These are phyloP conservation scores for Fusarium sp. DNA, from an alignment of 2,329 filamentous ascomycete species.

Conservation along the genomic window DNA sequence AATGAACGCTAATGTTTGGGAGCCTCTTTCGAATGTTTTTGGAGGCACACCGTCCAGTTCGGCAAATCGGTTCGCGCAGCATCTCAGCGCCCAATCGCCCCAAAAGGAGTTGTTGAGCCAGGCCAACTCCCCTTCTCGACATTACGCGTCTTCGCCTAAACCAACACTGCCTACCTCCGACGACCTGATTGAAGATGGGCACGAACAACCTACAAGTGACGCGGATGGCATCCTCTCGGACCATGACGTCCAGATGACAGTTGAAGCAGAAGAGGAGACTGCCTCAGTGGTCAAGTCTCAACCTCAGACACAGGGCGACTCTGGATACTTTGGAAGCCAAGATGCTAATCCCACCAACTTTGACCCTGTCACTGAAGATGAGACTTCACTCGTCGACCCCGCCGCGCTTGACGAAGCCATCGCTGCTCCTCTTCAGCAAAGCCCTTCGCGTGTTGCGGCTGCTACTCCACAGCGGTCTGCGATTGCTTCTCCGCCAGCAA, in stretches of 20 bases:
- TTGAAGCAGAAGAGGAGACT: conserved; percentile 2
- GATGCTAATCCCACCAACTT: conserved; percentile 45
- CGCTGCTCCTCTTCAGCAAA: conserved; percentile 30
- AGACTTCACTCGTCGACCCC: conserved; percentile 32
- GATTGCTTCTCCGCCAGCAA: conserved; percentile 49
- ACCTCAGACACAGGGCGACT: conserved; percentile 58
- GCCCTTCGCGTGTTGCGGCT: conserved; percentile 34
- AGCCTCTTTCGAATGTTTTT: conserved; percentile 70
- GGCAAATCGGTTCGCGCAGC: conserved; percentile 63
- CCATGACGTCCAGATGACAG: conserved; percentile 19
- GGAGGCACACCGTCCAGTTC: conserved; percentile 64
- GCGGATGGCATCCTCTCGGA: conserved; percentile 15
- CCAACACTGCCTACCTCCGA: conserved; percentile 27
- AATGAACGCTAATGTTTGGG: conserved; percentile 40
- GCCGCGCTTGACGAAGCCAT: conserved; percentile 26
- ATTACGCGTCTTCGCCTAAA: conserved; percentile 47
- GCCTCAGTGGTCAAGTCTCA: conserved; percentile 17
- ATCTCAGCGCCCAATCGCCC: conserved; percentile 60
- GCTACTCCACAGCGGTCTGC: neutral
- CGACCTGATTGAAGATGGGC: conserved; percentile 4
- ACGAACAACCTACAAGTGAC: conserved; percentile 13
- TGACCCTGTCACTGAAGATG: conserved; percentile 36
- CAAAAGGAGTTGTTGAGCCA: conserved; percentile 54
- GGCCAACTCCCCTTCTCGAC: conserved; percentile 47
- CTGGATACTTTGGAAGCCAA: conserved; percentile 77